A percentile compares a stretch with the other conserved stretches of the same genome.
phyloP scores from a whole-genome alignment of 495 filamentous ascomycete genomes.

The Penicillium soppii region DNA sequence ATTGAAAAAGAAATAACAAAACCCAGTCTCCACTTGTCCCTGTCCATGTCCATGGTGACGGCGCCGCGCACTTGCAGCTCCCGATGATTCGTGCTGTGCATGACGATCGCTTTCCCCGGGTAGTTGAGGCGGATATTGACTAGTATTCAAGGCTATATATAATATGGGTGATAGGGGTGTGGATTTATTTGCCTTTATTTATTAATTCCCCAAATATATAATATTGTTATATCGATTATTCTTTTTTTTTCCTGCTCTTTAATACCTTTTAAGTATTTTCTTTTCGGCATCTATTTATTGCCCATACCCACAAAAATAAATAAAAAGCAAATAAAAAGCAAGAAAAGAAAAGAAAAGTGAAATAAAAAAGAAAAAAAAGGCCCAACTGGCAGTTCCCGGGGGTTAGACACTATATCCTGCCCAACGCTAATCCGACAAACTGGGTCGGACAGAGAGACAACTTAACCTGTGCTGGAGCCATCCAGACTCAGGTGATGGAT shows the following conservation, averaged over 20 bases:
- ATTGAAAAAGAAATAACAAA: neutral
- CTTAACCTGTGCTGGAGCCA: slow-evolving; percentile 13
- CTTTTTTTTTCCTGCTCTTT: neutral
- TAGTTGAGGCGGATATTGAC: neutral
- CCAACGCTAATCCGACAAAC: slow-evolving; percentile 23
- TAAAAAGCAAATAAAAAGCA: neutral
- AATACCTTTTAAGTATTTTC: neutral
- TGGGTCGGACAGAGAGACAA: slow-evolving; percentile 27
- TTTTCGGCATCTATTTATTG: neutral
- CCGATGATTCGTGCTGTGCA: slow-evolving; percentile 21
- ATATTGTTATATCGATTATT: neutral
- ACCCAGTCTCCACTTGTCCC: slow-evolving; percentile 25
- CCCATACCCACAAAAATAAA: neutral
- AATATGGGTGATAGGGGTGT: neutral
- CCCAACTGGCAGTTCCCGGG: slow-evolving; percentile 7
- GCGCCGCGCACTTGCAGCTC: slow-evolving; percentile 28
- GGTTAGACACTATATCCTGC: slow-evolving; percentile 19
- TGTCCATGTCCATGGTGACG: slow-evolving; percentile 31
- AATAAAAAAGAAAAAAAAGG: neutral
- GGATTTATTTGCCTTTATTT: neutral
- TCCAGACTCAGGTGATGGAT: slow-evolving; percentile 25
- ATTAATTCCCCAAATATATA: no score
- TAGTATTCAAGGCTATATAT: no score
- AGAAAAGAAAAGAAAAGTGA: neutral
- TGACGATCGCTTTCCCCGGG: slow-evolving; percentile 17